Evolutionary conservation across 768 basidiomycete genomes (phyloP).

Genomic region (Stropharia rugosoannulata): DNA sequence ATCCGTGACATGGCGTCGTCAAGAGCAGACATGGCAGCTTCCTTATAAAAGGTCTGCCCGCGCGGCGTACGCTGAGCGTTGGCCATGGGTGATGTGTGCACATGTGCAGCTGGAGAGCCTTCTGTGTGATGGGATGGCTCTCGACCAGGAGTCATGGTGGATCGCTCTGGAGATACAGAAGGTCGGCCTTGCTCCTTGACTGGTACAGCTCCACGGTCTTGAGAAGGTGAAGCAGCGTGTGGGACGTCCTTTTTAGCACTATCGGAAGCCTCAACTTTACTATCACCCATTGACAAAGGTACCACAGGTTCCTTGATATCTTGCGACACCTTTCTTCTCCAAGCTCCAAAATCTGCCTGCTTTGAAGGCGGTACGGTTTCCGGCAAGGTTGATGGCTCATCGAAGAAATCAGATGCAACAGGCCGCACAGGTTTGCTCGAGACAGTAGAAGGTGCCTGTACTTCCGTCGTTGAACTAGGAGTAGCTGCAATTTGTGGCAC

Average conservation of each 20-base stretch:
- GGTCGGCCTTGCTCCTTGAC: constrained; percentile 6
- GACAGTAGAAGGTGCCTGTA: constrained; percentile 9
- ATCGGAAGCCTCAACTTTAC: constrained; percentile 12
- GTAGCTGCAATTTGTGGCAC: constrained; percentile 24
- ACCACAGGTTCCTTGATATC: constrained; percentile 9
- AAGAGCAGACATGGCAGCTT: constrained; percentile 66
- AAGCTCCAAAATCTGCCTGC: constrained; percentile 37
- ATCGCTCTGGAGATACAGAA: constrained; percentile 3
- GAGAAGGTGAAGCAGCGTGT: background rate
- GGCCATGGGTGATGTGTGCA: constrained; percentile 21
- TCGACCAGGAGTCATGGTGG: constrained; percentile 15
- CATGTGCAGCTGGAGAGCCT: constrained; percentile 16
- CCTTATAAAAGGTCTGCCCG: constrained; percentile 41
- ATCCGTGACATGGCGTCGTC: constrained; percentile 86
- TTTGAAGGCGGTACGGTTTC: constrained; percentile 17
- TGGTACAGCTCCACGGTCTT: background rate
- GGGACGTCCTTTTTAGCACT: constrained; percentile 15
- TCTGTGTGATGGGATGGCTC: constrained; percentile 18
- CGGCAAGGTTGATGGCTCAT: constrained; percentile 34
- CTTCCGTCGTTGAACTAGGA: constrained; percentile 20
- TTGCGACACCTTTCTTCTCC: constrained; percentile 41
- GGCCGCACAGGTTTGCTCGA: constrained; percentile 40
- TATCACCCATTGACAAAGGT: constrained; percentile 2
- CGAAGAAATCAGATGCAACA: constrained; percentile 73
- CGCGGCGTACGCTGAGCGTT: constrained; percentile 35